Evolutionary conservation across 1,284 basidiomycete species (phyloP).

Genomic region (Malassezia pachydermatis): DNA sequence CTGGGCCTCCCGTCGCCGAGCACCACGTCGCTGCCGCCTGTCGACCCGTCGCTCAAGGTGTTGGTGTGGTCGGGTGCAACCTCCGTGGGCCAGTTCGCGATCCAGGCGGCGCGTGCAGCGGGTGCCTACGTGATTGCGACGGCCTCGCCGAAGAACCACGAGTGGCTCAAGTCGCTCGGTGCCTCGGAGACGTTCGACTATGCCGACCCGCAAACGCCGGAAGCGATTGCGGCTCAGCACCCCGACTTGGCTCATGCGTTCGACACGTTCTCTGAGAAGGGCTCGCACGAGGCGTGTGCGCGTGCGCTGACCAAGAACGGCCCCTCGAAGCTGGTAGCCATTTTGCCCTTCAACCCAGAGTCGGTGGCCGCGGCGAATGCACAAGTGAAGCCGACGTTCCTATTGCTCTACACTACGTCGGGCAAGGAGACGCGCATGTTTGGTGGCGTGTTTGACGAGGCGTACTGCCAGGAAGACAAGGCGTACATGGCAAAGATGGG

Average conservation of each 20-base stretch:
- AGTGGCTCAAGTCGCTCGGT: slow-evolving; percentile 32
- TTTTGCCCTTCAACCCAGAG: slow-evolving; percentile 34
- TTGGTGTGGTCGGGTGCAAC: slow-evolving; percentile 55
- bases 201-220: slow-evolving; percentile 44
- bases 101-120: slow-evolving; percentile 45
- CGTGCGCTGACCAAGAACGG: slow-evolving; percentile 23
- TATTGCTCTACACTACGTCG: slow-evolving; percentile 32
- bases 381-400: slow-evolving; percentile 33
- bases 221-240: slow-evolving; percentile 33
- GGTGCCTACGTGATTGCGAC: slow-evolving; percentile 53
- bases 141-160: slow-evolving; percentile 48
- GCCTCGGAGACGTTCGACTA: slow-evolving; percentile 52
- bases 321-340: slow-evolving; percentile 27
- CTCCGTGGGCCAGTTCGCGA: slow-evolving; percentile 52
- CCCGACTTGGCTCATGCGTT: slow-evolving; percentile 35
- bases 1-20: slow-evolving; percentile 21
- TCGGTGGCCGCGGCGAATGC: slow-evolving; percentile 25
- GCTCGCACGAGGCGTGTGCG: slow-evolving; percentile 31
- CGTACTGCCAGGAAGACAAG: slow-evolving; percentile 17
- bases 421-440: slow-evolving; percentile 19
- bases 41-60: slow-evolving; percentile 25
- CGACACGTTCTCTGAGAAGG: slow-evolving; percentile 40
- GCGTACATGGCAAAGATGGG: slow-evolving; percentile 8
- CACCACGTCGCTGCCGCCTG: slow-evolving; percentile 18
- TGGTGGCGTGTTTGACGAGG: slow-evolving; percentile 21